Evolutionary conservation across 2,329 filamentous ascomycete genomes (phyloP).

Genomic region (Cylindrodendrum hubeiense): DNA sequence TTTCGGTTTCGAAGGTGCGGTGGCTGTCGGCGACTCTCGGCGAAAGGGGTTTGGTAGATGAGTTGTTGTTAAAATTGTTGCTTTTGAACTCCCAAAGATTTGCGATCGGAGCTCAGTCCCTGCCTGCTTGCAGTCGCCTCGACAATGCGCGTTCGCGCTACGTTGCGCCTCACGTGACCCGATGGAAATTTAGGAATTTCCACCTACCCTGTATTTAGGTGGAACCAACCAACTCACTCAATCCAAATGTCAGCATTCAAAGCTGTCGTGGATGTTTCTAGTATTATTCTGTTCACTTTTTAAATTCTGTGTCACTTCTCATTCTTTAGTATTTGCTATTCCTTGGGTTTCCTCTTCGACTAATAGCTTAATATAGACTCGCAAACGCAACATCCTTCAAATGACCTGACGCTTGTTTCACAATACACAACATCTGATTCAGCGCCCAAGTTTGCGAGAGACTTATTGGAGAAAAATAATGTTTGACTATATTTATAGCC

Average conservation of each 20-base stretch:
- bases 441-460: neutral
- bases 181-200: neutral
- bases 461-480: neutral
- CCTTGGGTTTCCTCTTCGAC: no score
- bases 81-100: slow-evolving; percentile 49
- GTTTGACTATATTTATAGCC: neutral
- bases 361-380: no score
- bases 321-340: no score
- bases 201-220: slow-evolving; percentile 19
- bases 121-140: slow-evolving; percentile 40
- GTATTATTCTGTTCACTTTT: no score
- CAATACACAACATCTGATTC: no score
- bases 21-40: slow-evolving; percentile 17
- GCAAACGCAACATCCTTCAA: no score
- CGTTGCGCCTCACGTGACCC: slow-evolving; percentile 45
- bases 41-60: slow-evolving; percentile 14
- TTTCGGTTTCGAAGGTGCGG: slow-evolving; percentile 9
- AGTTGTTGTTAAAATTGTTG: slow-evolving; percentile 11
- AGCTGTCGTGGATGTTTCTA: neutral
- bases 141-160: slow-evolving; percentile 44
- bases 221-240: neutral
- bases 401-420: no score
- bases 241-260: neutral
- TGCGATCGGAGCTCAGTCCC: slow-evolving; percentile 48
- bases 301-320: no score